Base-by-base conservation (phyloP, 139 green algal species). In the Chlamydomonas sp. region DNA sequence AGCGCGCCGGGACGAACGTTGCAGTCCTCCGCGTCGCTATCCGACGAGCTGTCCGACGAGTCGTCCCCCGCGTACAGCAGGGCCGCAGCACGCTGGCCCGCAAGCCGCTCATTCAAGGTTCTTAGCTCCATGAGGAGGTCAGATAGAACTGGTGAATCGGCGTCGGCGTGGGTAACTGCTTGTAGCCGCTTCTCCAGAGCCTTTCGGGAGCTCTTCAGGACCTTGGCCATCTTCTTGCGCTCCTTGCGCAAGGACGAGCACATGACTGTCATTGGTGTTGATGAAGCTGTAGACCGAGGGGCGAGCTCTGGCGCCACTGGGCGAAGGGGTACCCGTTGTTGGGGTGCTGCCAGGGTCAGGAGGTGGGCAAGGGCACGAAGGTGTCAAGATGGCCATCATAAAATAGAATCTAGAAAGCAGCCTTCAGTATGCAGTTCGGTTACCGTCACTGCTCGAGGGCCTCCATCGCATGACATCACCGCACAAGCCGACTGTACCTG, bases 191-290 rank as follows among this genome's bases (percentile, higher is more conserved):
- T 73, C 83, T 91, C 83, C 20, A 91, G 73, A 3, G 75, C 62
- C 77, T 91, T 91, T 7, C 88, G 78, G 74, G 89, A 84, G 5
- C 78, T 72, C 61, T 91, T 91, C 10, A 91, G 84, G 5, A 84
- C 84, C 60, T 89, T 89, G 4, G 84, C 73, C 0, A 91, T 78
- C 74, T 89, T 89, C 59, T 91, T 91, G 3, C 78, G 83, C 67
- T 91, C 83, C 84, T 87, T 89, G 5, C 73, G 3, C 3, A 87
- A 73, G 10, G 83, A 80, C 1, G 83, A 87, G 83, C 83, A 87
- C 9, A 87, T 49, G 31, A 49, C 31, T 49, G 31, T 49, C 31
- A 49, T 49, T 49, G 31, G 31, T 49, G 31, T 49, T 49, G 31
- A 49, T 49, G 31, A 49, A 49, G 31, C 31, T 49, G 31, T 49